These are phyloP conservation scores for Cordyceps farinosa DNA, from an alignment of 2,329 filamentous ascomycete genomes.

Conservation along the genomic window DNA sequence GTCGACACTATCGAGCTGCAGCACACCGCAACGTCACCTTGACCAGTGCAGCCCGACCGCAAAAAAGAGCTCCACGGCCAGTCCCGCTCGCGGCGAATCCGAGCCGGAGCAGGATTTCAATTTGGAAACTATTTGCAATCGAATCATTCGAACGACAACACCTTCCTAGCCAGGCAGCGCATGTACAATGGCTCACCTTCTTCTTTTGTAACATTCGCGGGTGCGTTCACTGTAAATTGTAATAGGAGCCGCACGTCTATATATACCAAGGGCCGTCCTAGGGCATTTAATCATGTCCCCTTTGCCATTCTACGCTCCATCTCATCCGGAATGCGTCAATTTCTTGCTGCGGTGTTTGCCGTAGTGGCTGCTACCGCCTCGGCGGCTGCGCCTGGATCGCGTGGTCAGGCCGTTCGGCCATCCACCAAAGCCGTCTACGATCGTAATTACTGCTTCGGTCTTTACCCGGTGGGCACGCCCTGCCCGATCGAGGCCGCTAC, in stretches of 20 bases:
- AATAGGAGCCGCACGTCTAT: neutral
- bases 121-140: neutral
- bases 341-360: neutral
- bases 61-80: too few species aligned
- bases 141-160: neutral
- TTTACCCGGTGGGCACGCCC: neutral
- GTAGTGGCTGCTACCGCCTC: neutral
- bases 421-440: neutral
- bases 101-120: too few species aligned
- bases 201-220: neutral
- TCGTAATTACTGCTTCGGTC: neutral
- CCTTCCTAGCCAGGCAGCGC: neutral
- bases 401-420: neutral
- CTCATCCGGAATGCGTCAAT: neutral
- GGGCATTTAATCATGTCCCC: neutral
- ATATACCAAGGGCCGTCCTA: neutral
- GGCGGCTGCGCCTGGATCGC: neutral
- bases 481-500: constrained; percentile 18
- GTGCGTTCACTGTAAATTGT: neutral
- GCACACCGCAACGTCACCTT: too few species aligned
- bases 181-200: neutral
- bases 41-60: too few species aligned
- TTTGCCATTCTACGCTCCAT: neutral
- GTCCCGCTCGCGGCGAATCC: too few species aligned
- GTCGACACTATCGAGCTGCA: too few species aligned